Evolutionary conservation across 768 basidiomycete species (phyloP), one percentile per base, ranked within the genome.

Genomic region (Leccinum disarticulatum): DNA sequence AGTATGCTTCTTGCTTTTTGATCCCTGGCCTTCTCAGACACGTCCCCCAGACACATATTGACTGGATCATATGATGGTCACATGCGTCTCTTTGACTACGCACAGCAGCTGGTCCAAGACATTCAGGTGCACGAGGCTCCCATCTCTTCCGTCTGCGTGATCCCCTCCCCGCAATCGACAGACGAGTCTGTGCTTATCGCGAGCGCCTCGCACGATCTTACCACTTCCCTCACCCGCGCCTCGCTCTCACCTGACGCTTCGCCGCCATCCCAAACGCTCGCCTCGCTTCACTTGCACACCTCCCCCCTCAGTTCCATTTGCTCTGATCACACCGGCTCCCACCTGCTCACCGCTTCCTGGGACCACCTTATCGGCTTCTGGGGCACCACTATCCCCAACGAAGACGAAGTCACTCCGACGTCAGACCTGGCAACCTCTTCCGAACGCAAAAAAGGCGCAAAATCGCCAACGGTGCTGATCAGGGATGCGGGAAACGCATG

Each of bases 301-400:
- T 82, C 83, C 0, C 87, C 94, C 0, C 75, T 98, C 35, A 87
- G 95, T 0, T 88, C 86, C 10, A 77, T 98, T 43, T 67, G 85
- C 0, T 72, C 87, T 0, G 83, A 84, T 57, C 36, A 71, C 8
- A 66, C 79, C 9, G 86, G 89, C 2, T 77, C 81, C 3, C 82
- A 87, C 59, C 76, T 98, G 17, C 77, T 98, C 35, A 94, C 93
- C 0, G 82, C 90, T 0, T 90, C 90, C 0, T 95, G 94, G 93
- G 95, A 99, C 67, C 80, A 83, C 9, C 79, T 94, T 15, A 80
- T 98, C 57, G 92, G 93, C 3, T 66, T 95, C 5, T 98, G 88
- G 88, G 85, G 88, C 61, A 86, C 86, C 4, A 66, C 70, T 1
- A 77, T 90, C 35, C 87, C 92, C 0, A 65, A 73, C 0, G 65